These are phyloP conservation scores for Collybia mongolica DNA, from an alignment of 768 basidiomycete species.

Conservation along the genomic window DNA sequence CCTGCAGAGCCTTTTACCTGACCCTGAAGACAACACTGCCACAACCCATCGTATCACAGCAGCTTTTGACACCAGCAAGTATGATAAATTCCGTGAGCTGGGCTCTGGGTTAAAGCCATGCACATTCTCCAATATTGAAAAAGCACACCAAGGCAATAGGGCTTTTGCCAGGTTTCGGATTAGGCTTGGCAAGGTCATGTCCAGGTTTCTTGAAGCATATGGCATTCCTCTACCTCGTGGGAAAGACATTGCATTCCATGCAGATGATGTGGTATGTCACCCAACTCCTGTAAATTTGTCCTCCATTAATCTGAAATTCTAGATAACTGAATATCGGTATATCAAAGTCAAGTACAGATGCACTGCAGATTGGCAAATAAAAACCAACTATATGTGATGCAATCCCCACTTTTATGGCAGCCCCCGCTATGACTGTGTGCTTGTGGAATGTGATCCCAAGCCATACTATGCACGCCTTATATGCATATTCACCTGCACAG, in stretches of 20 bases:
- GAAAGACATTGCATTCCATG: background rate
- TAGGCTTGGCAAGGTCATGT: conserved; percentile 3
- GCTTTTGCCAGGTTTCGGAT: conserved; percentile 8
- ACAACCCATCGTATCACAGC: background rate
- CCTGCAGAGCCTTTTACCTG: no score
- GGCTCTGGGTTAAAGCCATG: background rate
- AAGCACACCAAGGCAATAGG: background rate
- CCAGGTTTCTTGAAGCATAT: background rate
- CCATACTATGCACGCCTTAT: conserved; percentile 3
- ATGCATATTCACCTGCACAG: conserved; percentile 6
- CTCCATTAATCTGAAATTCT: background rate
- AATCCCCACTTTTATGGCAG: conserved; percentile 24
- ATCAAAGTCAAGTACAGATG: conserved; percentile 26
- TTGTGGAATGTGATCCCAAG: conserved; percentile 1
- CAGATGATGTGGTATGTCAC: conserved; percentile 2
- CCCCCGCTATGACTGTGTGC: conserved; percentile 22
- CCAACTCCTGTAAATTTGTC: background rate
- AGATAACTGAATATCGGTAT: conserved; percentile 21
- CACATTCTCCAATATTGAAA: background rate
- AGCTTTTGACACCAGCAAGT: conserved; percentile 3
- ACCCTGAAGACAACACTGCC: background rate
- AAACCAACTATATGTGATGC: conserved; percentile 25
- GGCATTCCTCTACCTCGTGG: conserved; percentile 4
- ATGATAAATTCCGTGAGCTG: conserved; percentile 6
- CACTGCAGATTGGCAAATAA: conserved; percentile 22